Evolutionary conservation across 345 rosid genomes (phyloP).

Genomic region (Populus davidiana): DNA sequence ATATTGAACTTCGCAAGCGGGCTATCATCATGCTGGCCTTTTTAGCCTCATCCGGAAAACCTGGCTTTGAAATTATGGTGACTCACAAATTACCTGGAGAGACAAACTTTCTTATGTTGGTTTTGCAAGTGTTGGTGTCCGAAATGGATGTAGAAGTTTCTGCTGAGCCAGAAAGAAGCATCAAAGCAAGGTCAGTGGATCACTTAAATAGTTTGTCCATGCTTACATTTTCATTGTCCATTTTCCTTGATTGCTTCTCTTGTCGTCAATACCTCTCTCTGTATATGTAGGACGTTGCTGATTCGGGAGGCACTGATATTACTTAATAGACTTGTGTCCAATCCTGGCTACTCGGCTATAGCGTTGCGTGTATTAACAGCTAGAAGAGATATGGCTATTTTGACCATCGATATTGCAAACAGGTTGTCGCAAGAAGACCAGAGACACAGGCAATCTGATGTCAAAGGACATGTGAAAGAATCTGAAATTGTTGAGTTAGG

Average conservation of each 20-base stretch:
- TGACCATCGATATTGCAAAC: conserved; percentile 66
- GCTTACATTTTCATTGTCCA: not conserved
- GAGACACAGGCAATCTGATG: conserved; percentile 24
- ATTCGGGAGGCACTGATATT: conserved; percentile 75
- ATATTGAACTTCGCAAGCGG: conserved; percentile 61
- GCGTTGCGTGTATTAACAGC: conserved; percentile 53
- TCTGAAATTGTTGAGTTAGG: conserved; percentile 67
- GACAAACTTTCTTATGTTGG: conserved; percentile 57
- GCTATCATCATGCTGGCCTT: conserved; percentile 61
- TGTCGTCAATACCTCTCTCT: not conserved
- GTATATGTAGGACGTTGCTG: conserved; percentile 49
- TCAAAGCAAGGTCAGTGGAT: conserved; percentile 56
- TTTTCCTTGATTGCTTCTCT: not conserved
- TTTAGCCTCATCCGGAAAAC: conserved; percentile 67
- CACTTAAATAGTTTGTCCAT: not conserved
- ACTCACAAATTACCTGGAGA: conserved; percentile 46
- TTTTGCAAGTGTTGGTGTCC: conserved; percentile 62
- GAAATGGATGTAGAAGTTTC: conserved; percentile 59
- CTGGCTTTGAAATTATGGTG: conserved; percentile 65
- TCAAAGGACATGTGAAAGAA: conserved; percentile 44
- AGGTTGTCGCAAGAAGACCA: conserved; percentile 53
- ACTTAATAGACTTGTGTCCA: conserved; percentile 76
- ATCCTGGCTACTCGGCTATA: conserved; percentile 48
- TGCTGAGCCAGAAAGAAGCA: conserved; percentile 38
- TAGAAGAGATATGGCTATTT: conserved; percentile 72